Conservation (phyloP, 495 filamentous ascomycete genomes). For the Oidiodendron maius region DNA sequence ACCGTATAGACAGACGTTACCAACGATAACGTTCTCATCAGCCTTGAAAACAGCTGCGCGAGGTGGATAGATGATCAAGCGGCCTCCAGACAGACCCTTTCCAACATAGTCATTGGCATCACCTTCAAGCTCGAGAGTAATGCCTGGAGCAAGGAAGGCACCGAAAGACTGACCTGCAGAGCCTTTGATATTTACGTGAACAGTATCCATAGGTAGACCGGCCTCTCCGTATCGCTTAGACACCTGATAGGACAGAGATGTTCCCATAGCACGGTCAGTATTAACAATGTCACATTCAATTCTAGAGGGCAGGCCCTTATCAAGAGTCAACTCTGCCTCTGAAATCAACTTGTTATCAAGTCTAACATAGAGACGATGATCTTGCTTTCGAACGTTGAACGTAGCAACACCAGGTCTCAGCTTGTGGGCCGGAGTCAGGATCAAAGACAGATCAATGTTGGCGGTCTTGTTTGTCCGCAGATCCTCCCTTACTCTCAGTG, state of each 20-base stretch:
- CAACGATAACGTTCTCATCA: conserved; percentile 95
- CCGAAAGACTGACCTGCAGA: conserved; percentile 98
- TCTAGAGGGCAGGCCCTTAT: conserved; percentile 90
- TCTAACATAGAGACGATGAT: conserved; percentile 87
- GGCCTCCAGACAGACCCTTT: conserved; percentile 93
- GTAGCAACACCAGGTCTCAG: conserved; percentile 95
- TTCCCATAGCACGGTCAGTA: conserved; percentile 91
- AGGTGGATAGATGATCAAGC: conserved; percentile 94
- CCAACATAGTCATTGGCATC: conserved; percentile 98
- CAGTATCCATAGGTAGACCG: conserved; percentile 88
- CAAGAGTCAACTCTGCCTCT: conserved; percentile 92
- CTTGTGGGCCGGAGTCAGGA: conserved; percentile 93
- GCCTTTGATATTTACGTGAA: conserved; percentile 97
- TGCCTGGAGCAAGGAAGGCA: conserved; percentile 88
- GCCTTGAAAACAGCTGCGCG: conserved; percentile 92
- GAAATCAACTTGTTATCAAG: conserved; percentile 98
- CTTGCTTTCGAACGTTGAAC: conserved; percentile 98
- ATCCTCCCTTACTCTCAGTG: conserved; percentile 83
- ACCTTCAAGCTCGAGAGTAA: conserved; percentile 95
- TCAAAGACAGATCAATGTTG: conserved; percentile 91
- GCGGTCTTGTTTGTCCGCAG: conserved; percentile 82
- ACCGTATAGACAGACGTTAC: conserved; percentile 97
- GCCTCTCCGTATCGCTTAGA: conserved; percentile 87
- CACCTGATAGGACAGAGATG: conserved; percentile 94
- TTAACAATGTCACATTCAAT: conserved; percentile 99